phyloP scores from a whole-genome alignment of 768 basidiomycete species.

The Lactarius pseudohatsudake region DNA sequence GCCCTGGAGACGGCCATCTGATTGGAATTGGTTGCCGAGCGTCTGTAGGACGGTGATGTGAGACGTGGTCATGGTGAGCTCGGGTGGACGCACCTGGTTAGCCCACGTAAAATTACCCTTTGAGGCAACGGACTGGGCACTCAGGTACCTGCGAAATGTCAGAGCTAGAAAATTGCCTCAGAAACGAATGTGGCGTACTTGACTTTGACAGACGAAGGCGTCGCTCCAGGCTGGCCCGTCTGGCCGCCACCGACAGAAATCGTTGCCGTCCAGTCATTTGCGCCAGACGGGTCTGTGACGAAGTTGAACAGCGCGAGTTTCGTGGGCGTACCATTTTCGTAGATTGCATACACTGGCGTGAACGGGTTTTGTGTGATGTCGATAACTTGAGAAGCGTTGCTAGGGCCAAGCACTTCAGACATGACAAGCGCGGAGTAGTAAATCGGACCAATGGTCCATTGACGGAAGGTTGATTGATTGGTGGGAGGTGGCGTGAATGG shows the following conservation, averaged over 20 bases:
- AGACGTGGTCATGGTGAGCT: not conserved
- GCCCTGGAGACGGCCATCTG: slow-evolving; percentile 68
- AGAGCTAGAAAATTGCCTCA: not conserved
- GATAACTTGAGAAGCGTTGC: slow-evolving; percentile 61
- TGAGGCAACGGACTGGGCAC: slow-evolving; percentile 54
- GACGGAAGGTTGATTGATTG: slow-evolving; percentile 55
- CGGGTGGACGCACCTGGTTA: slow-evolving; percentile 52
- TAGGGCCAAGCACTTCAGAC: slow-evolving; percentile 68
- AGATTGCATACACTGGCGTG: slow-evolving; percentile 69
- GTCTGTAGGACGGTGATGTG: slow-evolving; percentile 42
- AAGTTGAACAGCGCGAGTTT: slow-evolving; percentile 75
- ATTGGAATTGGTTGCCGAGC: slow-evolving; percentile 57
- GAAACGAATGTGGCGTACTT: slow-evolving; percentile 42
- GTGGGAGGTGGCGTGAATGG: slow-evolving; percentile 48
- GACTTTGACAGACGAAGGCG: slow-evolving; percentile 50
- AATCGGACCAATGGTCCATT: slow-evolving; percentile 74
- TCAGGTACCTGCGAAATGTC: slow-evolving; percentile 48
- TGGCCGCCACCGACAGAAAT: slow-evolving; percentile 49
- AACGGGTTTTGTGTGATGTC: slow-evolving; percentile 58
- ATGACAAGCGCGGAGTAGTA: slow-evolving; percentile 74
- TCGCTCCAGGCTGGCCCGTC: slow-evolving; percentile 40
- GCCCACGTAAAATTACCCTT: slow-evolving; percentile 76
- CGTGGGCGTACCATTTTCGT: slow-evolving; percentile 62
- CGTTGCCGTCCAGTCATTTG: slow-evolving; percentile 50
- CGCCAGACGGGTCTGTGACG: slow-evolving; percentile 58